Evolutionary conservation across 768 basidiomycete species (phyloP).

Genomic region (Kwoniella sp.): DNA sequence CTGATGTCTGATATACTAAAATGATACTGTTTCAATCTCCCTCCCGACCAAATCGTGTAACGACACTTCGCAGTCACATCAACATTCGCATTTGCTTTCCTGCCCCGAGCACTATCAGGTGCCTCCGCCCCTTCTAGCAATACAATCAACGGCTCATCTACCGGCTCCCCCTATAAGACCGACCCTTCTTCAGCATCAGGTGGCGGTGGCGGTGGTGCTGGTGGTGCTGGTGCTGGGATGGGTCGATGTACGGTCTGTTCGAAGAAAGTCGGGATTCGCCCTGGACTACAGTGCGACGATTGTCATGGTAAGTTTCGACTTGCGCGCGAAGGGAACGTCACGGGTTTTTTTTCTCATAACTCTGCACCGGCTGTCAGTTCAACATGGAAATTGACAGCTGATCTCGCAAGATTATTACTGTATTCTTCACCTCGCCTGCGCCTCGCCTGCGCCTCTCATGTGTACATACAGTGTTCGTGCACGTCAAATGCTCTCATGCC

Average conservation of each 20-base stretch:
- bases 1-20: no score
- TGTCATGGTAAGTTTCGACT: constrained; percentile 48
- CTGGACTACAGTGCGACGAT: constrained; percentile 53
- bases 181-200: not conserved
- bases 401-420: no score
- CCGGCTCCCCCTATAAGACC: not conserved
- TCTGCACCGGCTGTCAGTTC: no score
- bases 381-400: not conserved
- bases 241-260: constrained; percentile 46
- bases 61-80: constrained; percentile 32
- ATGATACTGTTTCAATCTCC: not conserved
- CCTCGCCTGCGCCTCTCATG: no score
- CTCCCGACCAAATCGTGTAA: not conserved
- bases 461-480: constrained; percentile 44
- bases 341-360: no score
- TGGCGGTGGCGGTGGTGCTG: not conserved
- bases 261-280: constrained; percentile 44
- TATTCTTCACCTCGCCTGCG: no score
- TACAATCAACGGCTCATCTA: not conserved
- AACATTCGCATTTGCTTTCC: constrained; percentile 45
- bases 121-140: not conserved
- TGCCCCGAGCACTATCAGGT: constrained; percentile 32
- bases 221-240: not conserved
- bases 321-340: no score
- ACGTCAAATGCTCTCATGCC: constrained; percentile 53